Evolutionary conservation across 2,329 filamentous ascomycete species (phyloP), one percentile per base, ranked within the genome.

Genomic region (Pseudophaeomoniella oleicola): DNA sequence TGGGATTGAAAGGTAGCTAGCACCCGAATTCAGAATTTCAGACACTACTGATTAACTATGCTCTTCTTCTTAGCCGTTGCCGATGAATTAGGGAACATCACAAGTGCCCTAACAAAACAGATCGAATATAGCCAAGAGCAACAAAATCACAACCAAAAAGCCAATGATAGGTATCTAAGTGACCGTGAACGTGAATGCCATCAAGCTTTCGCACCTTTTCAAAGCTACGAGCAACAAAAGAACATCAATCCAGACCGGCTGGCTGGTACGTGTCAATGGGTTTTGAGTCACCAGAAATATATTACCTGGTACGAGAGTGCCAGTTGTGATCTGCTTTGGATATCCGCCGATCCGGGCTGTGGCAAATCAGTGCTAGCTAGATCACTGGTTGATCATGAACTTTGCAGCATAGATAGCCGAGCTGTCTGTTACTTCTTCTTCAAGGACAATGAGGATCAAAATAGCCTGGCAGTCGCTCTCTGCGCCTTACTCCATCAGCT

Each of bases 271-370:
- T 59, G 51, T 36, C 39, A 47, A 34, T 60, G 53, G 56, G 47
- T 50, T 3, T n/a, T 56, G 5, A 30, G 47, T n/a, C 49, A 54
- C 32, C 2, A 41, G 5, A 30, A 45, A 22, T 59, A 51, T 38
- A 36, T 27, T 2, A 18, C 39, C 6, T 60, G 53, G 56, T 40
- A 10, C 19, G 14, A 46, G 3, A 51, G 37, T 19, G 2, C 5
- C 1, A 5, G 18, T 3, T 41, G 50, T 27, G 43, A 49, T 37
- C 46, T 61, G 14, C 52, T 63, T 15, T 60, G 51, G 58, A 46
- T 61, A 4, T 58, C 56, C 11, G 58, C 58, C 1, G 56, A 59
- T 37, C 57, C 56, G 13, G 58, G 58, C 17, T 61, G 55, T 39
- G 57, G 59, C 4, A 62, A 62, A 40, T 62, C 57, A 16, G 58